phyloP scores from a whole-genome alignment of 2,329 filamentous ascomycete species.

The Magnaporthiopsis poae region DNA sequence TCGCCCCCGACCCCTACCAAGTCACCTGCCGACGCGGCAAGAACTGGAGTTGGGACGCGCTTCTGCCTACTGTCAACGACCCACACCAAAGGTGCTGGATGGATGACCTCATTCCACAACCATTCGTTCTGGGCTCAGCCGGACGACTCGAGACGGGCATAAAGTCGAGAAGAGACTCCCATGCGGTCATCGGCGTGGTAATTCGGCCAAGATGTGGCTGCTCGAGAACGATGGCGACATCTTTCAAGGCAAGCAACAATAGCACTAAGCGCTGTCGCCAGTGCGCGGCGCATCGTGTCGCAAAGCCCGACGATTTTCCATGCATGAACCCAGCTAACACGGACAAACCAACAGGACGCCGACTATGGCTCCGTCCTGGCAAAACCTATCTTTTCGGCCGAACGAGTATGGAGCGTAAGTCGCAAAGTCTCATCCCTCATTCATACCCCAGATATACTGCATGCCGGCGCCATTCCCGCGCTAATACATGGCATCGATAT shows the following conservation, averaged over 20 bases:
- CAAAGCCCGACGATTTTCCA: not conserved
- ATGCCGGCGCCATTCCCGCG: not conserved
- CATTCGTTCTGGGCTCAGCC: not conserved
- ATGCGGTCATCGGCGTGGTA: not conserved
- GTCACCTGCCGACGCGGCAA: not conserved
- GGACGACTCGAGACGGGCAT: not conserved
- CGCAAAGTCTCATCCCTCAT: not conserved
- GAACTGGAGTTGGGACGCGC: not conserved
- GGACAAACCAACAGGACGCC: slow-evolving; percentile 42
- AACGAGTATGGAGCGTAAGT: slow-evolving; percentile 55
- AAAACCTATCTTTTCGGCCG: slow-evolving; percentile 79
- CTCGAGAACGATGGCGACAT: slow-evolving; percentile 48
- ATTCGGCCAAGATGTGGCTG: slow-evolving; percentile 50
- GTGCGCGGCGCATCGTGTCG: not conserved
- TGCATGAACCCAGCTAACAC: slow-evolving; percentile 4
- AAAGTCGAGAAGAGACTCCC: not conserved
- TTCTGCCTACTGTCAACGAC: not conserved
- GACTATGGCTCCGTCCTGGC: slow-evolving; percentile 76
- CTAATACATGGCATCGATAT: slow-evolving; percentile 4
- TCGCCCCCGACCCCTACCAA: not conserved
- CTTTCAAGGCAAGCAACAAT: slow-evolving; percentile 32
- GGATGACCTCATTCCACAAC: not conserved
- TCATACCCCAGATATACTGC: not conserved
- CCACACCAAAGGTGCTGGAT: not conserved
- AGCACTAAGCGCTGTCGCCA: too few species aligned